phyloP scores from a whole-genome alignment of 371 early-diverging fungal genomes.

The Apophysomyces elegans region DNA sequence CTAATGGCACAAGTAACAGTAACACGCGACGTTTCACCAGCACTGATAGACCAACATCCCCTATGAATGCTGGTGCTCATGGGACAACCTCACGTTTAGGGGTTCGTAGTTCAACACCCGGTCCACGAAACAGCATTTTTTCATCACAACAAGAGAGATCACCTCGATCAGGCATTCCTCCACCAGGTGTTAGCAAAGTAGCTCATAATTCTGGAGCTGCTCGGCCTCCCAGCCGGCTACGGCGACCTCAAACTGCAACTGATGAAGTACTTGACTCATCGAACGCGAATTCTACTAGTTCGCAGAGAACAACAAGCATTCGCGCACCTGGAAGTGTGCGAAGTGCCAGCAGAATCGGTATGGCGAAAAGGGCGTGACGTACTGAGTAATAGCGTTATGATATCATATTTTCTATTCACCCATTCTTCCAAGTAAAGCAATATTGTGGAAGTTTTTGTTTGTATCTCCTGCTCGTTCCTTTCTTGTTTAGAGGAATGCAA shows the following conservation, averaged over 20 bases:
- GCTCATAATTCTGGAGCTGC: neutral
- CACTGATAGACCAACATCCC: neutral
- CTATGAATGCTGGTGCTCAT: neutral
- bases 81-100: conserved; percentile 2
- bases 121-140: conserved; percentile 6
- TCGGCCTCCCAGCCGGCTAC: conserved; percentile 6
- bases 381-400: neutral
- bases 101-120: neutral
- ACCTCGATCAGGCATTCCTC: neutral
- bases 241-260: neutral
- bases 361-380: conserved; percentile 7
- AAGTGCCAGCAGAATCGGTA: conserved; percentile 6
- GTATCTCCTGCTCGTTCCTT: conserved; percentile 2
- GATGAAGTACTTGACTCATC: neutral
- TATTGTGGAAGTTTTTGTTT: neutral
- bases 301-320: neutral
- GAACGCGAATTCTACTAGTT: too few species aligned
- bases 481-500: neutral
- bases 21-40: conserved; percentile 1
- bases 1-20: neutral
- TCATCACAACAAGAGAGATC: neutral
- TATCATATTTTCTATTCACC: neutral
- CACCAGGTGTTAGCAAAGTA: neutral
- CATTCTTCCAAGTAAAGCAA: neutral
- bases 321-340: neutral